Evolutionary conservation across 768 basidiomycete species (phyloP).

Genomic region (Lactifluus volemus): DNA sequence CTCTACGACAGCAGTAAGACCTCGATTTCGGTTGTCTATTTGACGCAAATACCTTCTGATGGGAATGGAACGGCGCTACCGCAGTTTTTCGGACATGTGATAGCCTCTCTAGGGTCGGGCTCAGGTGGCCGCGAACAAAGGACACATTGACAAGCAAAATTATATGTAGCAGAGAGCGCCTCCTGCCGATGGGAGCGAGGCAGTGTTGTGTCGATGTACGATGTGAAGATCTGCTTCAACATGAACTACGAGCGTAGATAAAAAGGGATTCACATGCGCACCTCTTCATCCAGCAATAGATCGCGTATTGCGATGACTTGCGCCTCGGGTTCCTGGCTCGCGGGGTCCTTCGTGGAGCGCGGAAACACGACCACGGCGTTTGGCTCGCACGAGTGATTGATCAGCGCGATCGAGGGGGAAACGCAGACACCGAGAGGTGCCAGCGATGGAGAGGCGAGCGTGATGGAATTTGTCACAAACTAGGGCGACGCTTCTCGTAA

Average conservation of each 20-base stretch:
- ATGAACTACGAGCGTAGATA: neutral
- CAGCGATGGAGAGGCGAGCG: conserved; percentile 69
- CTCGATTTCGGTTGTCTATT: neutral
- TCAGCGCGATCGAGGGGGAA: conserved; percentile 68
- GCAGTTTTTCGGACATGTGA: conserved; percentile 63
- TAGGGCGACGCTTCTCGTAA: conserved; percentile 25
- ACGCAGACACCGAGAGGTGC: conserved; percentile 79
- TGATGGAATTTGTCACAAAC: conserved; percentile 91
- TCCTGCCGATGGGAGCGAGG: conserved; percentile 47
- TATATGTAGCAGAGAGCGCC: conserved; percentile 62
- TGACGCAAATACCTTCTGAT: conserved; percentile 40
- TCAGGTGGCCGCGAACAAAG: conserved; percentile 36
- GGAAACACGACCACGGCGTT: conserved; percentile 94
- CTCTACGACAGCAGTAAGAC: conserved; percentile 30
- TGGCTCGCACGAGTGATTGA: conserved; percentile 84
- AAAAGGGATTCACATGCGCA: conserved; percentile 23
- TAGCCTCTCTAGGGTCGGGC: conserved; percentile 60
- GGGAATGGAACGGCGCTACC: conserved; percentile 56
- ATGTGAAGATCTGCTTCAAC: conserved; percentile 53
- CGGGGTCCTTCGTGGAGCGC: conserved; percentile 30
- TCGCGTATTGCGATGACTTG: conserved; percentile 63
- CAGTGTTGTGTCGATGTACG: conserved; percentile 81
- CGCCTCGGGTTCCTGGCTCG: conserved; percentile 49
- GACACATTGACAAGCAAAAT: conserved; percentile 63
- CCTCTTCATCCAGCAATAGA: conserved; percentile 64